Base-by-base conservation (phyloP, 2,329 filamentous ascomycete genomes). In the Akanthomyces dipterigenus region DNA sequence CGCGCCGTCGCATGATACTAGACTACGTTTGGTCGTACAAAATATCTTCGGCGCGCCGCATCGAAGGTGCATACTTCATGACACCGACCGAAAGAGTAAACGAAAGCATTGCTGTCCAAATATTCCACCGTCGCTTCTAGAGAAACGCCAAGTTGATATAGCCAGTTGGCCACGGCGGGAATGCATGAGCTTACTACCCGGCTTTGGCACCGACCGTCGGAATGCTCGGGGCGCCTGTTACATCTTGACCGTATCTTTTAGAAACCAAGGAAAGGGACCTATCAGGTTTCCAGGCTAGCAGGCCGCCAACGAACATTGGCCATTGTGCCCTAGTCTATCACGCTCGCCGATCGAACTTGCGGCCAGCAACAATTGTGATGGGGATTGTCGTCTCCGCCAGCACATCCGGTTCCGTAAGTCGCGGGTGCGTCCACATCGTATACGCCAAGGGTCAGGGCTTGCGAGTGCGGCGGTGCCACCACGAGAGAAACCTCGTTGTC, bases 1-100 rank as follows among this genome's bases (percentile, higher is more conserved):
- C 55, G 56, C 46, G 46, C 55, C 56, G 46, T 59, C 46, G 45
- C 55, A 58, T 59, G 20, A 16, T 26, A 12, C 36, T n/a, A 28
- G 50, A 34, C 51, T 22, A 14, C 22, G 12, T n/a, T 42, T 54
- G 36, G 22, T 28, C 20, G n/a, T 42, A 14, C 22, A n/a, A 22
- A 22, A 5, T n/a, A 24, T 50, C 42, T 20, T 43, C 46, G 18
- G 46, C 46, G 12, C 36, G n/a, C 18, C 36, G 24, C 22, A 50
- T 59, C 3, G 20, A 2, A 8, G 49, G 3, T 48, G 20, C 43
- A 49, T n/a, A 38, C 14, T n/a, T 18, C 31, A 36, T 34, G 22
- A 8, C 40, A 42, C 22, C 14, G 1, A 28, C 16, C 5, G 16
- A 18, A 42, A 12, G 28, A 36, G 40, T 31, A 28, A 36, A 34